Evolutionary conservation across 306 rosid species (phyloP).

Genomic region (Alnus rubra): DNA sequence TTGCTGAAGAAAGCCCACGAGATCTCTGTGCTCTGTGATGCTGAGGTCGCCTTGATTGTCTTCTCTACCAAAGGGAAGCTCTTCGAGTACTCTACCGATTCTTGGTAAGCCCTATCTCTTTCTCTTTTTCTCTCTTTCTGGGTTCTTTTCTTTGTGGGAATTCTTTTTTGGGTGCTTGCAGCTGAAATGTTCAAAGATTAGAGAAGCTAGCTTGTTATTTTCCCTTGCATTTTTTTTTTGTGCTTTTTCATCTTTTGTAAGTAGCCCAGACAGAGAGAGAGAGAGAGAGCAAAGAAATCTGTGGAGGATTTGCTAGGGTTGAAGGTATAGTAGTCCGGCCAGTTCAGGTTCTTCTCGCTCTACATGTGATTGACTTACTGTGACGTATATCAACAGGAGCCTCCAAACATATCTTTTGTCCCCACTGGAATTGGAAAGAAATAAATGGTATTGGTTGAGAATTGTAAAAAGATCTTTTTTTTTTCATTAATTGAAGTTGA

Average conservation of each 20-base stretch:
- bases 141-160: not conserved
- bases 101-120: slow-evolving; percentile 48
- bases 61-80: slow-evolving; percentile 93
- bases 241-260: not conserved
- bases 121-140: not conserved
- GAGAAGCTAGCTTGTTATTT: not conserved
- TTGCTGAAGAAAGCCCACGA: slow-evolving; percentile 85
- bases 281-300: too few species aligned
- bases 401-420: not conserved
- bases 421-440: not conserved
- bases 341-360: not conserved
- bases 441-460: not conserved
- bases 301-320: not conserved
- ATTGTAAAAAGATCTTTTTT: too few species aligned
- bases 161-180: not conserved
- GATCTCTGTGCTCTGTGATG: slow-evolving; percentile 93
- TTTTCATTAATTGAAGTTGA: too few species aligned
- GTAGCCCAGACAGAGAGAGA: too few species aligned
- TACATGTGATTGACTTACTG: not conserved
- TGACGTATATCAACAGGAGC: not conserved
- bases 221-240: not conserved
- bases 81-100: slow-evolving; percentile 64
- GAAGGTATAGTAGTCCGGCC: not conserved
- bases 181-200: not conserved
- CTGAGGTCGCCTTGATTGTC: slow-evolving; percentile 79